Base-by-base conservation (phyloP, 352 stramenopile genomes). In the Aphanomyces euteiches region DNA sequence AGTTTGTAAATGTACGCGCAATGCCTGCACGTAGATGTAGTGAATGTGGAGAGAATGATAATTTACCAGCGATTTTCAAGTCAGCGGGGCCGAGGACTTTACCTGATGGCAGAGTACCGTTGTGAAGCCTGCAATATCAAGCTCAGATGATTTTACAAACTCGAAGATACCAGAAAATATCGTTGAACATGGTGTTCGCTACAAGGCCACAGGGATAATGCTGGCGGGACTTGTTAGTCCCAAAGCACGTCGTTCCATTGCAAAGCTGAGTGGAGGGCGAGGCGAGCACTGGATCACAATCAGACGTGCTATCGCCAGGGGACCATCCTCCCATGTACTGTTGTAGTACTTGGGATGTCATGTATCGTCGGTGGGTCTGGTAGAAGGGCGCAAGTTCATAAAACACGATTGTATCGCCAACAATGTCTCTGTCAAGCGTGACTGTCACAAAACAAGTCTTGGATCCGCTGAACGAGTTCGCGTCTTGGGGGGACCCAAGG, bases 161-260 rank as follows among this genome's bases (percentile, higher is more conserved):
- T 5, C 2, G n/a, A 21, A 7, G n/a, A 19, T 36, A 70, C 83
- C 84, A 92, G 71, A 90, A 90, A 61, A 92, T 92, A 75, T 92
- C 84, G 72, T 90, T 92, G 64, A 92, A 92, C 80, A 92, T 84
- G 54, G 81, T 90, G 75, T 88, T 92, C 0, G 83, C 81, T 17
- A 90, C 83, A 39, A 92, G 87, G 43, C 84, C 84, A 48, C 84
- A 92, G 13, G 84, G 84, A 37, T 90, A 92, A 7, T 81, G 56
- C 48, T 81, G 73, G 37, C 83, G 79, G 15, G 17, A 57, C 19
- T 79, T 75, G 39, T 63, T 77, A 54, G 75, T 71, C 7, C 63
- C 54, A 7, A 80, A 73, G 61, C 84, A 90, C 1, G 39, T 41
- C 7, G 77, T 72, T 4, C 84, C 76, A 1, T 81, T 64, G 56